Evolutionary conservation across 805 yeast species (phyloP).

Genomic region (Schizosaccharomyces osmophilus): DNA sequence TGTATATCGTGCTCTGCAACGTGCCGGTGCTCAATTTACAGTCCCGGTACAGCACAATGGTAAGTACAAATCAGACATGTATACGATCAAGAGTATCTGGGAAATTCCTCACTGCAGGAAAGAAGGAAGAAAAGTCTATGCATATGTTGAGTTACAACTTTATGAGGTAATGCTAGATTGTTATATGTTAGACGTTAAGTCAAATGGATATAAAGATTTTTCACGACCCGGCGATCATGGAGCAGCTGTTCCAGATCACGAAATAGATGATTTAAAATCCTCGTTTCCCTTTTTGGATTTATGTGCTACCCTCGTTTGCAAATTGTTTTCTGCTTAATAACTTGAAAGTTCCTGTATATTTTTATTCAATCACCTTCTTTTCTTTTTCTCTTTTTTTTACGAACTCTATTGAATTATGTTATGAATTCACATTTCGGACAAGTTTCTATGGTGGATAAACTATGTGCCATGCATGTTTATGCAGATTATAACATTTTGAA

Average conservation of each 20-base stretch:
- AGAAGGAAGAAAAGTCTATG: slow-evolving; percentile 24
- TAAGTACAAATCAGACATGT: slow-evolving; percentile 19
- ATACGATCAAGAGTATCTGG: not conserved
- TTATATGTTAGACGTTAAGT: slow-evolving; percentile 86
- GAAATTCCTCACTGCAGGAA: not conserved
- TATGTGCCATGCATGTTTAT: too few species aligned
- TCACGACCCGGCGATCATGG: not conserved
- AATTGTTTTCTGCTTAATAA: not conserved
- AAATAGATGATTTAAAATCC: not conserved
- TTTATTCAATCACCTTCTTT: not conserved
- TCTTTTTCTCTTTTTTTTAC: not conserved
- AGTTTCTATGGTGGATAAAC: too few species aligned
- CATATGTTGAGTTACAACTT: slow-evolving; percentile 81
- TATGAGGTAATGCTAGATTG: slow-evolving; percentile 91
- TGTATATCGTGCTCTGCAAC: slow-evolving; percentile 77
- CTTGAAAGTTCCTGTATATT: not conserved
- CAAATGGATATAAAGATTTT: slow-evolving; percentile 42
- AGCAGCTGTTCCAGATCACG: not conserved
- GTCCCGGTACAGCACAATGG: slow-evolving; percentile 56
- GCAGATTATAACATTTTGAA: too few species aligned
- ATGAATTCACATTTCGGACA: too few species aligned
- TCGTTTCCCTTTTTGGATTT: not conserved
- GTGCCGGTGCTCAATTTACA: slow-evolving; percentile 92
- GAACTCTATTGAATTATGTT: not conserved
- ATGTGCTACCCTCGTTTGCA: not conserved